A percentile compares a stretch with the other conserved stretches of the same genome.
Conservation (phyloP, 1,284 basidiomycete species). For the Puccinia hordei region DNA sequence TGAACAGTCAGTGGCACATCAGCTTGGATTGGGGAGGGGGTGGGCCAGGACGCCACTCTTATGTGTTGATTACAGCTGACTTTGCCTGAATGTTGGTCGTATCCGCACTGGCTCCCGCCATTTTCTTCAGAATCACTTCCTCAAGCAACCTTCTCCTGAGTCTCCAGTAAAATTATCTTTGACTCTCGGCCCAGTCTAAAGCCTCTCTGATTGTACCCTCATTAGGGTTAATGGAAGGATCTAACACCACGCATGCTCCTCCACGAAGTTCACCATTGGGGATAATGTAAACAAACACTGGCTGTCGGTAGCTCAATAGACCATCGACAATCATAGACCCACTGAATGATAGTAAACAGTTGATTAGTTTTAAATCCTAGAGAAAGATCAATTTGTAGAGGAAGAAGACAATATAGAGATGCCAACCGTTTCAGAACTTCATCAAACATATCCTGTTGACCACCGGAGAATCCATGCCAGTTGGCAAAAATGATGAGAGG, state of each 20-base stretch:
- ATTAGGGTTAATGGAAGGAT: conserved; percentile 88
- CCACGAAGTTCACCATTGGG: conserved; percentile 98
- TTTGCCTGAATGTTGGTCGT: no score
- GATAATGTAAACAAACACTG: conserved; percentile 98
- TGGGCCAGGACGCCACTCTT: no score
- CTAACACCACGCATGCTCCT: conserved; percentile 98
- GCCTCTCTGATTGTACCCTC: conserved; percentile 79
- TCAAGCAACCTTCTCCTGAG: conserved; percentile 67
- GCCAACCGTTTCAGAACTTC: conserved; percentile 57
- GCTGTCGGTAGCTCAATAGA: conserved; percentile 92
- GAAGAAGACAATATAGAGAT: not conserved
- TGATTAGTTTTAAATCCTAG: not conserved
- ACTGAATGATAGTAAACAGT: conserved; percentile 47
- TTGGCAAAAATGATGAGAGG: conserved; percentile 99
- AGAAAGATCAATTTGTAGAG: not conserved
- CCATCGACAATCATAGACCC: conserved; percentile 84
- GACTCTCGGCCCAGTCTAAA: conserved; percentile 61
- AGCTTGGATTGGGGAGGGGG: no score
- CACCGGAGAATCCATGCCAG: conserved; percentile 99
- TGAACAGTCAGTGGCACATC: no score
- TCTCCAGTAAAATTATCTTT: conserved; percentile 96
- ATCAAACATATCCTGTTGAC: conserved; percentile 89
- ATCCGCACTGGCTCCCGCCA: no score
- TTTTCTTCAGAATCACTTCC: conserved; percentile 49
- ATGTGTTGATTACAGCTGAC: no score